phyloP scores from a whole-genome alignment of 441 rosid species.

The Erodium moschatum region DNA sequence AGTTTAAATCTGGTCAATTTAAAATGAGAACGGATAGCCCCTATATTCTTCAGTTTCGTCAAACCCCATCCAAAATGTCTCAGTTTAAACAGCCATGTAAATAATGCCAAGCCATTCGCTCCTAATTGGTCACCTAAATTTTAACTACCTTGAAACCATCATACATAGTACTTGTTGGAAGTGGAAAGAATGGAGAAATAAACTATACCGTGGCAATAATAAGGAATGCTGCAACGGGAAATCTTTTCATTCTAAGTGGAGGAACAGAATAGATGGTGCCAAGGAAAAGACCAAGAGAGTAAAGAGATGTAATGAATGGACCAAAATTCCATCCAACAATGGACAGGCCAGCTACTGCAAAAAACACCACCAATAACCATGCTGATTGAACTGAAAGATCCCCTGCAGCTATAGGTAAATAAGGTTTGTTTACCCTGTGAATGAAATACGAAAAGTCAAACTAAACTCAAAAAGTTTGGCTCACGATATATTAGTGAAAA shows the following conservation, averaged over 20 bases:
- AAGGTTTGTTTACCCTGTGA: slow-evolving; percentile 96
- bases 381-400: slow-evolving; percentile 89
- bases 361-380: slow-evolving; percentile 72
- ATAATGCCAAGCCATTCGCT: neutral
- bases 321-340: slow-evolving; percentile 76
- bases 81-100: neutral
- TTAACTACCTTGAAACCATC: slow-evolving; percentile 6
- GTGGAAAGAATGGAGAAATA: slow-evolving; percentile 9
- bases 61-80: neutral
- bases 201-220: slow-evolving; percentile 71
- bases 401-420: slow-evolving; percentile 95
- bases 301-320: slow-evolving; percentile 68
- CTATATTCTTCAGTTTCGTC: neutral
- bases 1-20: neutral
- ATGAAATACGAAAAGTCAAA: slow-evolving; percentile 15
- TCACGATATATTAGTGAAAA: neutral
- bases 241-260: slow-evolving; percentile 88
- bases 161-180: slow-evolving; percentile 3
- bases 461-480: neutral
- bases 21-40: neutral
- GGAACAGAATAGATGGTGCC: slow-evolving; percentile 97
- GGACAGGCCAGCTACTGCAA: slow-evolving; percentile 59
- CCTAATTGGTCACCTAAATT: neutral
- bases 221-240: slow-evolving; percentile 81
- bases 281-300: slow-evolving; percentile 69